Base-by-base conservation (phyloP, 805 yeast genomes). In the Ogataea nakhonphanomensis region DNA sequence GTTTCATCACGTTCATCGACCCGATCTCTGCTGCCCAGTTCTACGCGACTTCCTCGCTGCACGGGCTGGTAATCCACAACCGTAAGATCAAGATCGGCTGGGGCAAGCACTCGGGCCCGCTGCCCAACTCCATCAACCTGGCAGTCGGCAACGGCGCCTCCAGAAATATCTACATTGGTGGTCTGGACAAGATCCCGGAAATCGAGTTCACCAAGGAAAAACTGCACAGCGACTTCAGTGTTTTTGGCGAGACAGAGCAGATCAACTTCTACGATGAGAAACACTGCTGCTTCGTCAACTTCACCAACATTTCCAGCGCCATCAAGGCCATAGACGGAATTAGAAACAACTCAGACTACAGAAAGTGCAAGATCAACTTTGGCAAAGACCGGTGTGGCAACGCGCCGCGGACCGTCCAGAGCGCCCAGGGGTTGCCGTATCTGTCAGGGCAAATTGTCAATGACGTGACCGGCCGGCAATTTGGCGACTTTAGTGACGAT, bases 1-100 rank as follows among this genome's bases (percentile, higher is more conserved):
- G 97, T 58, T 93, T 93, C 60, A 85, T 93, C 37, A 91, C 98
- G 10, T 91, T 93, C 60, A 82, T 91, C 49, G 98, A 93, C 59
- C 96, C 98, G 21, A 84, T 91, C 38, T 95, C 97, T 2, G 98
- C 98, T 1, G 96, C 96, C 1, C 98, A 91, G 64, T 91, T 91
- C 61, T 91, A 83, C 64, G 97, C 97, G 7, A 81, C 87, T 85
- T 82, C 95, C 50, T 89, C 88, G 56, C 69, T 89, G 48, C 95
- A 89, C 57, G 96, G 96, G 1, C 70, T 91, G 45, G 77, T 89
- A 13, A 84, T 91, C 45, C 95, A 86, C 58, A 83, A 82, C 59
- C 75, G 95, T 55, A 76, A 90, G 55, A 83, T 91, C 50, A 87
- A 86, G 61, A 89, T 91, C 41, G 96, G 97, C 14, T 91, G 99